Conservation (phyloP, 495 filamentous ascomycete genomes). For the Lophiostoma macrostomum region DNA sequence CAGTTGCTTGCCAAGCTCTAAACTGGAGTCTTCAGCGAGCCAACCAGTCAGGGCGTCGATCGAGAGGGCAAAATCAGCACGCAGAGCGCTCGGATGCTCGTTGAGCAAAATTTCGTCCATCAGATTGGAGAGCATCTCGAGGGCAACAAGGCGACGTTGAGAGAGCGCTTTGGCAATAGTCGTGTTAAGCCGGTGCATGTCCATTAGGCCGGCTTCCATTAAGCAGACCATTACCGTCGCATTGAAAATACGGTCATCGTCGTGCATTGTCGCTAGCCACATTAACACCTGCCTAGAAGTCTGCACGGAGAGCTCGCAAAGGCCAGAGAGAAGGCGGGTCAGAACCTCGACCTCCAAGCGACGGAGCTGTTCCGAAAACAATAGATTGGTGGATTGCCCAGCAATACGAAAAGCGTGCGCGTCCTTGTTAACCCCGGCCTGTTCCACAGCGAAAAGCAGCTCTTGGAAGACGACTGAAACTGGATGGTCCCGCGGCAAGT, state of each 20-base stretch:
- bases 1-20: slow-evolving; percentile 63
- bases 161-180: slow-evolving; percentile 68
- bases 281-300: slow-evolving; percentile 73
- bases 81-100: slow-evolving; percentile 69
- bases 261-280: slow-evolving; percentile 65
- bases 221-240: slow-evolving; percentile 72
- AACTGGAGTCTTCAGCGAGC: slow-evolving; percentile 68
- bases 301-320: slow-evolving; percentile 73
- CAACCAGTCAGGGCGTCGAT: slow-evolving; percentile 74
- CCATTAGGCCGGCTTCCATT: slow-evolving; percentile 69
- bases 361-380: slow-evolving; percentile 60
- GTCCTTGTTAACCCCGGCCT: slow-evolving; percentile 53
- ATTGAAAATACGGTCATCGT: slow-evolving; percentile 74
- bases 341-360: slow-evolving; percentile 77
- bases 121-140: slow-evolving; percentile 72
- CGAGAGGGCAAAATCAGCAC: slow-evolving; percentile 82
- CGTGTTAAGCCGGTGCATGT: slow-evolving; percentile 75
- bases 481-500: slow-evolving; percentile 48
- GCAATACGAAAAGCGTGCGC: slow-evolving; percentile 65
- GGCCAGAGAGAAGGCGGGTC: slow-evolving; percentile 71
- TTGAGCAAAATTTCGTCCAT: slow-evolving; percentile 74
- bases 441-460: slow-evolving; percentile 49
- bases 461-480: slow-evolving; percentile 46
- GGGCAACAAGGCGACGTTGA: slow-evolving; percentile 61
- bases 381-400: slow-evolving; percentile 63